phyloP scores from a whole-genome alignment of 106 monocot species.

The Alisma plantagoaquatica region DNA sequence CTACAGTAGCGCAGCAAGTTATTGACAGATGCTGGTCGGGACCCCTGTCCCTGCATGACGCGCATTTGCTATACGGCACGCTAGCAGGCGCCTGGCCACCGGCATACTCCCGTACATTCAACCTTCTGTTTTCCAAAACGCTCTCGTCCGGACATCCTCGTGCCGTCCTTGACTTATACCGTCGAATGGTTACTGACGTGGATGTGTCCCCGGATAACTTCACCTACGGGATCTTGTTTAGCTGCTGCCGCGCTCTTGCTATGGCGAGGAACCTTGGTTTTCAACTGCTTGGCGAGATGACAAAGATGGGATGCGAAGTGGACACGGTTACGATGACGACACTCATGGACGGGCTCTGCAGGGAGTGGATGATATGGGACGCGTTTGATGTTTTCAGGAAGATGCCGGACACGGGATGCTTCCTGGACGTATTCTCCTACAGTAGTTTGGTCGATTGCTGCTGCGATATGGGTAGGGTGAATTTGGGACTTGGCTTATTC shows the following conservation, averaged over 20 bases:
- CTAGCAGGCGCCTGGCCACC: neutral
- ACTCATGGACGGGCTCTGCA: neutral
- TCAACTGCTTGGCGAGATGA: neutral
- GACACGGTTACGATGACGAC: neutral
- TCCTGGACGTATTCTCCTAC: neutral
- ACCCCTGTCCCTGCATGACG: neutral
- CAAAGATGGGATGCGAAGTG: neutral
- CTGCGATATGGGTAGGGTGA: neutral
- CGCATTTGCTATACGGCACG: neutral
- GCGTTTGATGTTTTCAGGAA: neutral
- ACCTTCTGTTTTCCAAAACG: neutral
- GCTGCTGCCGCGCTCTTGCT: neutral
- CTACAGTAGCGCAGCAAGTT: neutral
- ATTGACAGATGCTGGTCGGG: neutral
- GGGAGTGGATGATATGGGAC: neutral
- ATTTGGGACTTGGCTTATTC: neutral
- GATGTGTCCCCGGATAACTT: neutral
- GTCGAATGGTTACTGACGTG: neutral
- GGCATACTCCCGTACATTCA: neutral
- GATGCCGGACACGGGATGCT: conserved; percentile 12
- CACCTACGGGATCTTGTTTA: neutral
- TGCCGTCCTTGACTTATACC: neutral
- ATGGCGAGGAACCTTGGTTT: neutral
- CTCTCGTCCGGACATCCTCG: neutral
- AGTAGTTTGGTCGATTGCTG: neutral